Evolutionary conservation across 768 basidiomycete genomes (phyloP), one percentile per base, ranked within the genome.

Genomic region (Kwoniella dejecticola): DNA sequence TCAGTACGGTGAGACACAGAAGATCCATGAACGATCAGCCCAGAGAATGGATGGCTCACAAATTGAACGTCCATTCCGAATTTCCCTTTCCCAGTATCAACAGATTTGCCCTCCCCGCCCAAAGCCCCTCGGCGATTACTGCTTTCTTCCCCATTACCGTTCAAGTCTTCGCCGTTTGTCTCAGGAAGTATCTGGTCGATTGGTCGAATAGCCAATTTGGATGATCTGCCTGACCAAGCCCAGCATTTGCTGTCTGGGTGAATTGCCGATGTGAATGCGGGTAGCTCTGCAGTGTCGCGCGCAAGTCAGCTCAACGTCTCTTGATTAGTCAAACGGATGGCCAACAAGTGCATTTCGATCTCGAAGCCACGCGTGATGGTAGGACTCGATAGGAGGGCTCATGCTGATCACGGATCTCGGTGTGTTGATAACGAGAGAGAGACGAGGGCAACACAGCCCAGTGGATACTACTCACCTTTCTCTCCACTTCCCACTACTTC

Each of bases 221-320:
- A 72, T 1, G 71, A 69, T 61, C 76, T 63, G 40, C 77, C 77
- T 10, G 75, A 72, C 58, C 70, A 75, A 7, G 76, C 77, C 65
- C 70, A 76, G 26, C 63, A 64, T 44, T 60, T 44, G 3, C 42
- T 27, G 8, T 64, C 82, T 0, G 93, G 92, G 71, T 89, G 85
- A 15, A 96, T 78, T 12, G 91, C 91, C 12, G 91, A 86, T 0
- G 87, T 86, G 89, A 89, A 96, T 12, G 91, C 92, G 88, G 73
- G 66, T 17, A 77, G 49, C 50, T 57, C 52, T 68, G 52, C 24
- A 27, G 27, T 45, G 1, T 36, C 7, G 33, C n/a, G n/a, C n/a
- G n/a, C n/a, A n/a, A n/a, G n/a, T n/a, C n/a, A n/a, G n/a, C n/a
- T n/a, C n/a, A n/a, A n/a, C n/a, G n/a, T n/a, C n/a, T n/a, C n/a